Conservation (phyloP, 768 basidiomycete genomes). For the Pleurotus pulmonarius region DNA sequence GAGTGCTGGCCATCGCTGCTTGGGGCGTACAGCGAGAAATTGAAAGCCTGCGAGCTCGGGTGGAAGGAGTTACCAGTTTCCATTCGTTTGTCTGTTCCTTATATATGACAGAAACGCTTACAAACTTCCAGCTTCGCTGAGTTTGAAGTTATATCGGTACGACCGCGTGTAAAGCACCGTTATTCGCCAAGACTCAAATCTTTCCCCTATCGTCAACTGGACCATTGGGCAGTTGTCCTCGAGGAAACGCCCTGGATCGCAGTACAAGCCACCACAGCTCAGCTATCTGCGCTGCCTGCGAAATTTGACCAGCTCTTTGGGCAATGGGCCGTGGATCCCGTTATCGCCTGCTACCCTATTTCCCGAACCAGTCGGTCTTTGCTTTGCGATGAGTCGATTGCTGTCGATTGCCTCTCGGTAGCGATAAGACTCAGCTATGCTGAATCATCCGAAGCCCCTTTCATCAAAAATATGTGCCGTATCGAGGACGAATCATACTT, state of each 20-base stretch:
- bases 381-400: neutral
- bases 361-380: slow-evolving; percentile 1
- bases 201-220: neutral
- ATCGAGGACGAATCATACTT: too few species aligned
- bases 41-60: neutral
- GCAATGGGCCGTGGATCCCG: too few species aligned
- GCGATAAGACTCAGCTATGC: neutral
- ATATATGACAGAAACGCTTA: neutral
- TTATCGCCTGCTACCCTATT: neutral
- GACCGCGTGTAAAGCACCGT: neutral
- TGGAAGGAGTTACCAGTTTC: neutral
- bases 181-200: neutral
- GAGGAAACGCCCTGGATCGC: neutral
- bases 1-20: slow-evolving; percentile 11
- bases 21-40: neutral
- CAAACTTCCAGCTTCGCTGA: neutral
- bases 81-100: too few species aligned
- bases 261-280: neutral
- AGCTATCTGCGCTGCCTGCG: neutral
- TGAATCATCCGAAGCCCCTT: neutral
- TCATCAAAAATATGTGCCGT: too few species aligned
- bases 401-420: neutral
- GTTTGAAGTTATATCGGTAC: slow-evolving; percentile 2
- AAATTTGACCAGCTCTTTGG: too few species aligned
- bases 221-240: neutral